Conservation (phyloP, 345 rosid genomes). For the Populus pruinosa region DNA sequence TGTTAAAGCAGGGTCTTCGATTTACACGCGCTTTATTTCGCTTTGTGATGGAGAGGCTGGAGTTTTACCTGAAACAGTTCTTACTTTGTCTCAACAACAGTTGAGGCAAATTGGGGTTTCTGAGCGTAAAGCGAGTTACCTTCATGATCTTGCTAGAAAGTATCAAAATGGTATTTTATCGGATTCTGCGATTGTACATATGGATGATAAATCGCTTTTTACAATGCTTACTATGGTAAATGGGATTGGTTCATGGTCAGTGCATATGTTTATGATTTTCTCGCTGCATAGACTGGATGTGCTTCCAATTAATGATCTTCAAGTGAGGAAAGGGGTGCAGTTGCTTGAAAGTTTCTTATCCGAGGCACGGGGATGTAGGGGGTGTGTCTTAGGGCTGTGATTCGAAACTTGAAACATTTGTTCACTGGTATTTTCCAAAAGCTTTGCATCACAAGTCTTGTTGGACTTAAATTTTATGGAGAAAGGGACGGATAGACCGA, state of each 20-base stretch:
- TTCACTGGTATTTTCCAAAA: neutral
- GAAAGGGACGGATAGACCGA: neutral
- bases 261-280: conserved; percentile 95
- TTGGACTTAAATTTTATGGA: neutral
- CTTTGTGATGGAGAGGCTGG: conserved; percentile 80
- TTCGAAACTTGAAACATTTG: neutral
- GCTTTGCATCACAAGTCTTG: neutral
- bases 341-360: no score
- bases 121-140: conserved; percentile 86
- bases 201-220: conserved; percentile 94
- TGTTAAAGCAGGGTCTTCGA: conserved; percentile 78
- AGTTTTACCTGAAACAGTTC: conserved; percentile 68
- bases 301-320: conserved; percentile 83
- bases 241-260: conserved; percentile 99
- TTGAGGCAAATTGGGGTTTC: conserved; percentile 91
- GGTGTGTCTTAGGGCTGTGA: neutral
- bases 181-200: conserved; percentile 67
- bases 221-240: conserved; percentile 98
- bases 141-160: conserved; percentile 89
- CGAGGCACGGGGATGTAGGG: no score
- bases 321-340: conserved; percentile 90
- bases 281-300: conserved; percentile 97
- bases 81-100: conserved; percentile 67
- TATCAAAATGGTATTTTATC: conserved; percentile 84
- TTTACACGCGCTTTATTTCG: conserved; percentile 78